Percentiles rank a stretch among this genome's conserved stretches.
phyloP scores from a whole-genome alignment of 2,329 filamentous ascomycete species.

The Monilinia fructigena region DNA sequence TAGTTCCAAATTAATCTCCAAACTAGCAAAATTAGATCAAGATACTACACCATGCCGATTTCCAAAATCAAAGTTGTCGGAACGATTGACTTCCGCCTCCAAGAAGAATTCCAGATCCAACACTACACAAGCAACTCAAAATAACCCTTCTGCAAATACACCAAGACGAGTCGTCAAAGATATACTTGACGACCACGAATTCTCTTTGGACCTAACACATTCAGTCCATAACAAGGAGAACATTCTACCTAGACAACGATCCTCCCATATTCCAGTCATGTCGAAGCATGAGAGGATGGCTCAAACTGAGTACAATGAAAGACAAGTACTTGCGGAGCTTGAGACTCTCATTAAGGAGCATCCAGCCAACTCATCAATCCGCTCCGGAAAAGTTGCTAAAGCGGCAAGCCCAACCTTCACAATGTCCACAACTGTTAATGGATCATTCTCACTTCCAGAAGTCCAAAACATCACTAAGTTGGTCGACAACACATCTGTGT shows the following conservation, averaged over 20 bases:
- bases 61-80: conserved; percentile 5
- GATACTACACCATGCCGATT: conserved; percentile 18
- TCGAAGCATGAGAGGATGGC: conserved; percentile 6
- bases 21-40: conserved; percentile 36
- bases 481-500: conserved; percentile 14
- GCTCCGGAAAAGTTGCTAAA: conserved; percentile 7
- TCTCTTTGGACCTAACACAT: conserved; percentile 8
- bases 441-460: conserved; percentile 13
- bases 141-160: conserved; percentile 19
- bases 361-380: conserved; percentile 9
- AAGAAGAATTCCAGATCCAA: conserved; percentile 13
- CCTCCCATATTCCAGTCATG: not conserved
- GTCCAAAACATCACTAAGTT: conserved; percentile 17
- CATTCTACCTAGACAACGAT: conserved; percentile 26
- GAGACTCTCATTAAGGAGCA: conserved; percentile 18
- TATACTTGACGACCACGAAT: not conserved
- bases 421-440: conserved; percentile 15
- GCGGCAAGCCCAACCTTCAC: conserved; percentile 17
- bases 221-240: conserved; percentile 29
- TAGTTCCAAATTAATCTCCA: conserved; percentile 8
- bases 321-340: conserved; percentile 16
- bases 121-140: conserved; percentile 4
- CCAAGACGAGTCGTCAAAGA: conserved; percentile 20
- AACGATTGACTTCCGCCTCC: conserved; percentile 11
- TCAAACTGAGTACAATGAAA: conserved; percentile 19